Conservation (phyloP, 2,329 filamentous ascomycete genomes). For the Cordyceps sp. region DNA sequence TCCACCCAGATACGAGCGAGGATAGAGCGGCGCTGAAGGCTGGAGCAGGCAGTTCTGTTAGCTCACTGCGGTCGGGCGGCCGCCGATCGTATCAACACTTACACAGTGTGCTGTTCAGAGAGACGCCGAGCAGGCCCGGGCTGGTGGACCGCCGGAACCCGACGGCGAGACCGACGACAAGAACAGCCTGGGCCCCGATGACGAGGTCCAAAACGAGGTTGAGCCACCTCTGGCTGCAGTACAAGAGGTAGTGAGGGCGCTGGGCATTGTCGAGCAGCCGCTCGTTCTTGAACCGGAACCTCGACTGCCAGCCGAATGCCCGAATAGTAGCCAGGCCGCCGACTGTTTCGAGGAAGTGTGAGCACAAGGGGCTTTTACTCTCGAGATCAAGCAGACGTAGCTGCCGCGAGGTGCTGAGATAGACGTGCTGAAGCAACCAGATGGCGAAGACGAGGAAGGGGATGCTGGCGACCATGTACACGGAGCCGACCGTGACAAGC, state of each 20-base stretch:
- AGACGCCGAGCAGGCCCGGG: constrained; percentile 3
- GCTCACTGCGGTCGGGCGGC: neutral
- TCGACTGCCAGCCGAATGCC: constrained; percentile 33
- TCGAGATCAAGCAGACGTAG: constrained; percentile 19
- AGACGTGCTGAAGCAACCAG: constrained; percentile 4
- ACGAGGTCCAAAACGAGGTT: constrained; percentile 29
- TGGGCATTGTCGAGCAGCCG: constrained; percentile 32
- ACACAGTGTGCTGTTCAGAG: constrained; percentile 4
- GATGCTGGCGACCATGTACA: constrained; percentile 2
- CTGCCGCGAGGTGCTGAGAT: constrained; percentile 11
- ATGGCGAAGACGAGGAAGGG: constrained; percentile 2
- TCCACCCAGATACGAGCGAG: constrained; percentile 4
- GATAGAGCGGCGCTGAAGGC: constrained; percentile 3
- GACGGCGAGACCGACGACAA: constrained; percentile 26
- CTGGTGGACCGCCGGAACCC: constrained; percentile 1
- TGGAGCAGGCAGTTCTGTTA: neutral
- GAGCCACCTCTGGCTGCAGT: constrained; percentile 36
- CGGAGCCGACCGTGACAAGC: constrained; percentile 2
- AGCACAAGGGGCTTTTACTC: constrained; percentile 16
- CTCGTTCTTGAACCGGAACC: constrained; percentile 24
- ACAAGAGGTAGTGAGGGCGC: constrained; percentile 35
- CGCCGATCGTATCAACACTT: neutral
- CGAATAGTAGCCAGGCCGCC: constrained; percentile 29
- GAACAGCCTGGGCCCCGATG: constrained; percentile 23
- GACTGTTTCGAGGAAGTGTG: constrained; percentile 24